Base-by-base conservation (phyloP, 768 basidiomycete genomes). In the Tremella mesenterica region DNA sequence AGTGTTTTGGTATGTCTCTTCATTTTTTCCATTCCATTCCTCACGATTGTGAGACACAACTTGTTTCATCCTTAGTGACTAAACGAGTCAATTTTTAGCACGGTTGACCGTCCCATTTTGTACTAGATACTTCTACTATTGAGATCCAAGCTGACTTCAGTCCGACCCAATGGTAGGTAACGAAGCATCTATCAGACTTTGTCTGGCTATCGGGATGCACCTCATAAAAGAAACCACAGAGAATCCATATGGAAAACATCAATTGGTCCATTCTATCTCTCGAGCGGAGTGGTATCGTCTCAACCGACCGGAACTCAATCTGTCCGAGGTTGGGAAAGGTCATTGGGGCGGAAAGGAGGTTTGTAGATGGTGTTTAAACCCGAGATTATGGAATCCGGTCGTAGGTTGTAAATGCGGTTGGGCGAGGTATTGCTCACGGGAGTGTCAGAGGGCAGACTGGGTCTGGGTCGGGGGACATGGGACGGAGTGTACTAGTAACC, bases 371-470 rank as follows among this genome's bases (percentile, higher is more conserved):
- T 70, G 65, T 52, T 52, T 68, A 57, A 68, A 69, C 43, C 53
- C 56, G 38, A 51, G 54, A 13, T 38, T 47, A 4, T 27, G 48
- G 5, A 20, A 47, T 2, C 60, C 62, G 3, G 53, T 46, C 4
- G 43, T 63, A 8, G 16, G 36, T 1, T 68, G 69, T 46, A 8
- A 31, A 1, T 71, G 69, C 34, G 49, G 58, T 33, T 71, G 67
- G 67, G 69, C 61, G 6, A 57, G 52, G 38, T 71, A 68, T 49
- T 71, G 69, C 52, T 69, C 64, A 7, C 54, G 64, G 27, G 67
- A 68, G 33, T 71, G 69, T 53, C 66, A 68, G 45, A 34, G 57
- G 26, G 69, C 69, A 13, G 67, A 71, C 52, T 71, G 69, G 69
- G 46, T 64, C 1, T 46, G 41, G n/a, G 26, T 31, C 1, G 53